A percentile compares a stretch with the other conserved stretches of the same genome.
These are phyloP conservation scores for Starmerella asiatica DNA, from an alignment of 805 yeast genomes.

Conservation along the genomic window DNA sequence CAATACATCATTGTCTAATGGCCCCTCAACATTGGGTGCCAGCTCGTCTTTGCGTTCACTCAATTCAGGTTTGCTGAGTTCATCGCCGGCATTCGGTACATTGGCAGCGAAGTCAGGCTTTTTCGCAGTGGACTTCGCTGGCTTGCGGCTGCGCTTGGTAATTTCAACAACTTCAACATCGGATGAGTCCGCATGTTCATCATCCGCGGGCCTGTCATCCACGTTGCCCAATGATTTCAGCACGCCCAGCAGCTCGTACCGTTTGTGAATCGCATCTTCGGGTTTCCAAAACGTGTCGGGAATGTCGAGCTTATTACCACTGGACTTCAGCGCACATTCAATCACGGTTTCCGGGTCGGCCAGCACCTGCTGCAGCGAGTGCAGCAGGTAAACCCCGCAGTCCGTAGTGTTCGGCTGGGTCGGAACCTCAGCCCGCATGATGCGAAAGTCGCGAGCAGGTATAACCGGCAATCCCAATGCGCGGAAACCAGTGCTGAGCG, in stretches of 20 bases:
- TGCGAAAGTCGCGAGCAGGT: slow-evolving; percentile 45
- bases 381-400: slow-evolving; percentile 86
- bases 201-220: too few species aligned
- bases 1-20: too few species aligned
- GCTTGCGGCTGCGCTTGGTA: too few species aligned
- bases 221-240: slow-evolving; percentile 7
- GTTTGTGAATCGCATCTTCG: slow-evolving; percentile 8
- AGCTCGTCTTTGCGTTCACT: too few species aligned
- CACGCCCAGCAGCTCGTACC: slow-evolving; percentile 8
- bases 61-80: too few species aligned
- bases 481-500: slow-evolving; percentile 4
- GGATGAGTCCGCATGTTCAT: too few species aligned
- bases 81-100: too few species aligned
- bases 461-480: slow-evolving; percentile 25
- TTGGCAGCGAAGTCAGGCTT: too few species aligned
- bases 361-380: slow-evolving; percentile 50
- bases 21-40: too few species aligned
- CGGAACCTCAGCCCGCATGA: slow-evolving; percentile 47
- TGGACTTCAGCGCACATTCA: not conserved
- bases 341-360: slow-evolving; percentile 35
- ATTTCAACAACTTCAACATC: too few species aligned
- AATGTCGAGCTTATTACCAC: slow-evolving; percentile 1
- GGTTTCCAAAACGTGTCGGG: slow-evolving; percentile 16
- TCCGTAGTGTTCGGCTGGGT: slow-evolving; percentile 80
- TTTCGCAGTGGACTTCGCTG: too few species aligned